Conservation (phyloP, 129 eudicot species). For the Centrapalus pauciflorus region DNA sequence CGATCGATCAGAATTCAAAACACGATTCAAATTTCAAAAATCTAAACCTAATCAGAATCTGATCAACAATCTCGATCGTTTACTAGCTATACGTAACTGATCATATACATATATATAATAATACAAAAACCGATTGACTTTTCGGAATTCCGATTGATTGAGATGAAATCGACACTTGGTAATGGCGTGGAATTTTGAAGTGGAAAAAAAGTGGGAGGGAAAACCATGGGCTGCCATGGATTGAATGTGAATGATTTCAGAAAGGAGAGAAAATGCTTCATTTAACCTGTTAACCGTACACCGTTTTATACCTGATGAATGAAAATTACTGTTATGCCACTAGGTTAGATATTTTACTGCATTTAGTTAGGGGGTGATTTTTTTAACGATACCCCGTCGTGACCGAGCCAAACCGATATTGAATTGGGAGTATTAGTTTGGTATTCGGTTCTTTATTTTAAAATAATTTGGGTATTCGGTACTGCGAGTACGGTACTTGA, state of each 20-base stretch:
- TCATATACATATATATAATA: not conserved
- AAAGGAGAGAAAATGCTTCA: not conserved
- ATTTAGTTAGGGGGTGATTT: not conserved
- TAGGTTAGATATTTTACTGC: not conserved
- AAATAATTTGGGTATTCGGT: too few species aligned
- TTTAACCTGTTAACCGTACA: not conserved
- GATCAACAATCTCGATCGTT: not conserved
- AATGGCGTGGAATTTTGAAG: not conserved
- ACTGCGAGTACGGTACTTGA: too few species aligned
- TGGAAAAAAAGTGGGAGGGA: not conserved
- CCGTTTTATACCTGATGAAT: not conserved
- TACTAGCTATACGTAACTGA: too few species aligned
- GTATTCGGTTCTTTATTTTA: too few species aligned
- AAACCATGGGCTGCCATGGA: constrained; percentile 6
- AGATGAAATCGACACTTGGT: not conserved
- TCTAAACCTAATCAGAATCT: not conserved
- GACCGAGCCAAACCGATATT: too few species aligned
- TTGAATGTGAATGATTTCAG: not conserved
- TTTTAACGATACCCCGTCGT: not conserved
- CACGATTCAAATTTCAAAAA: too few species aligned
- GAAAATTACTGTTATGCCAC: not conserved
- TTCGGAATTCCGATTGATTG: not conserved
- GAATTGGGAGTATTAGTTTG: too few species aligned
- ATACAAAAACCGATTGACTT: not conserved
- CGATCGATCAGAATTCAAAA: not conserved